A percentile compares a stretch with the other conserved stretches of the same genome.
These are phyloP conservation scores for Aspergillus ellipticus DNA, from an alignment of 495 filamentous ascomycete species.

Conservation along the genomic window DNA sequence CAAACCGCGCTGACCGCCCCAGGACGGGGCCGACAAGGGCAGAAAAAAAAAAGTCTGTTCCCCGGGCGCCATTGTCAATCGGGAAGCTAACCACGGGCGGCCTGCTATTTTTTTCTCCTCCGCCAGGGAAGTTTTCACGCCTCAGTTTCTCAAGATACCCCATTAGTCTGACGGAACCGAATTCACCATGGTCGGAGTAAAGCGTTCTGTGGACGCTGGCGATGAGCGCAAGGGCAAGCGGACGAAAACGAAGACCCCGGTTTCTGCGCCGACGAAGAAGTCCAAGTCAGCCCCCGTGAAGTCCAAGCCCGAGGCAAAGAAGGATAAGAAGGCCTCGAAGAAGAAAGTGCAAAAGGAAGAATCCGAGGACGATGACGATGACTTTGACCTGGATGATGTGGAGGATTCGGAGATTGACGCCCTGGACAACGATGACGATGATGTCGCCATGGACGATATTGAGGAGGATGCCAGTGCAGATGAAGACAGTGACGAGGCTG, in stretches of 20 bases:
- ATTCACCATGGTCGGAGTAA: slow-evolving; percentile 41
- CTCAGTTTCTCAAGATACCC: not conserved
- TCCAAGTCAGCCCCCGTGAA: slow-evolving; percentile 32
- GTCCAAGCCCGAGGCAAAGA: slow-evolving; percentile 22
- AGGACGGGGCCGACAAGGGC: slow-evolving; percentile 17
- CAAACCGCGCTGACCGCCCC: slow-evolving; percentile 28
- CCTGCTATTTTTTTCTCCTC: not conserved
- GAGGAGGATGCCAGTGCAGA: slow-evolving; percentile 26
- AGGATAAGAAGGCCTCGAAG: slow-evolving; percentile 35
- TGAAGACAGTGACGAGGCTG: slow-evolving; percentile 29
- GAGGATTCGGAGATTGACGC: slow-evolving; percentile 39
- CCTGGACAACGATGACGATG: slow-evolving; percentile 27
- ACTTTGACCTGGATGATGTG: slow-evolving; percentile 44
- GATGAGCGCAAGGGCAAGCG: slow-evolving; percentile 49
- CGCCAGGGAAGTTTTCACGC: not conserved
- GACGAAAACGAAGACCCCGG: slow-evolving; percentile 39
- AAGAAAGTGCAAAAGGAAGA: slow-evolving; percentile 30
- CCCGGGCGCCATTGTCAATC: slow-evolving; percentile 15
- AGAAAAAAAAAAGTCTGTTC: slow-evolving; percentile 32
- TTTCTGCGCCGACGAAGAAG: slow-evolving; percentile 30
- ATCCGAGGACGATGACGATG: slow-evolving; percentile 32
- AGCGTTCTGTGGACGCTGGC: slow-evolving; percentile 39
- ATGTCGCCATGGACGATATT: slow-evolving; percentile 37
- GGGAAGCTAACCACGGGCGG: slow-evolving; percentile 15
- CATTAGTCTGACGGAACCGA: slow-evolving; percentile 7